Evolutionary conservation across 2,329 filamentous ascomycete genomes (phyloP), one percentile per base, ranked within the genome.

Genomic region (Diaporthe sp.): DNA sequence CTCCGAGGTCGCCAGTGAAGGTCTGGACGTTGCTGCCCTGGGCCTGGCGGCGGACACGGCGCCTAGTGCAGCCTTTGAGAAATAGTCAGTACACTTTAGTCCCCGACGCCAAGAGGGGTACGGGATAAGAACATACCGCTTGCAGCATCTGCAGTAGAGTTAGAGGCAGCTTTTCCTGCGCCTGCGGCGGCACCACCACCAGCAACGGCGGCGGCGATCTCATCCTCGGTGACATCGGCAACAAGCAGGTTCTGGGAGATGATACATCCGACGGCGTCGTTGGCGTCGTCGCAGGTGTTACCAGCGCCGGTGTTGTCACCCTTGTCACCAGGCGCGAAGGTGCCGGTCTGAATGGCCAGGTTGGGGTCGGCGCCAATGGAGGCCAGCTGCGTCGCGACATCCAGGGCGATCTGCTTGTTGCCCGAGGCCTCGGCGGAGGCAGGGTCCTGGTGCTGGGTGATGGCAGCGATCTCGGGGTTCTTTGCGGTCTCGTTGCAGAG

Each of bases 371-470:
- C 92, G 19, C 92, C 92, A 77, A 94, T 86, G 6, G 86, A 84
- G 28, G 88, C 87, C 71, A 94, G 89, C 83, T 93, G 90, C 71
- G 85, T 83, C 25, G 92, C 92, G 4, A 93, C 85, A 60, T 87
- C 87, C 9, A 92, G 85, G 62, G 90, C 88, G 78, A 93, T 89
- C 49, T 86, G 85, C 85, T 92, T 92, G 86, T 94, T 94, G 65
- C 86, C 84, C 19, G 88, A 87, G 17, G 91, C 90, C 57, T 87
- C 88, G 4, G 86, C 80, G 0, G 90, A 90, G 28, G 92, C 92
- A 39, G 92, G 91, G 81, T 94, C 92, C 84, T 94, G 92, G 83
- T 94, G 92, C 83, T 93, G 91, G 72, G 86, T 84, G 76, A 94
- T 82, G 58, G 90, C 90, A 39, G 87, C 89, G 79, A 94, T 92